These are phyloP conservation scores for Annulohypoxylon stygium DNA, from an alignment of 495 filamentous ascomycete genomes.

Conservation along the genomic window DNA sequence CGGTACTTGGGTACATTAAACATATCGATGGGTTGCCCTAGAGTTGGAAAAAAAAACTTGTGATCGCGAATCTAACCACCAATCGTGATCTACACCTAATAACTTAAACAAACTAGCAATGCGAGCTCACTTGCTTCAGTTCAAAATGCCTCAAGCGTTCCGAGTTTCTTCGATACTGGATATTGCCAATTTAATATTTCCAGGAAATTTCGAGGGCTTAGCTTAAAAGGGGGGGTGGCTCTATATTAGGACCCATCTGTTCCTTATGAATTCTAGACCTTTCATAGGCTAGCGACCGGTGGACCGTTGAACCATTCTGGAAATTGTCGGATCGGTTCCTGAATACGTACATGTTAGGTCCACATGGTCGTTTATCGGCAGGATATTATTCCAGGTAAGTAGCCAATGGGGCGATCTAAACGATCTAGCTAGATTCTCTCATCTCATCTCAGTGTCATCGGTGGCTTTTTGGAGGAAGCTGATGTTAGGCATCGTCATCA, in stretches of 20 bases:
- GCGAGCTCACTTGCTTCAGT: slow-evolving; percentile 25
- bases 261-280: slow-evolving; percentile 36
- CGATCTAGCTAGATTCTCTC: not conserved
- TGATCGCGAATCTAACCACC: slow-evolving; percentile 24
- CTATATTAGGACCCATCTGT: slow-evolving; percentile 7
- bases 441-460: slow-evolving; percentile 10
- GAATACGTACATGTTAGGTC: slow-evolving; percentile 3
- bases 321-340: slow-evolving; percentile 43
- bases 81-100: slow-evolving; percentile 26
- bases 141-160: slow-evolving; percentile 43
- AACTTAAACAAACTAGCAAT: slow-evolving; percentile 21
- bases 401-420: not conserved
- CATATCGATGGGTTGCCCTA: not conserved
- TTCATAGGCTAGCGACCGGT: slow-evolving; percentile 29
- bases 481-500: not conserved
- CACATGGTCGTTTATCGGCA: slow-evolving; percentile 4
- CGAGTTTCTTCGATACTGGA: slow-evolving; percentile 19
- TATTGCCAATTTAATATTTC: slow-evolving; percentile 38
- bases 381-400: slow-evolving; percentile 20
- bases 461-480: not conserved
- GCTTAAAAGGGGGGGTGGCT: slow-evolving; percentile 32
- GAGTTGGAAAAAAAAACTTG: slow-evolving; percentile 12
- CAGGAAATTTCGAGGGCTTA: slow-evolving; percentile 27
- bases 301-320: slow-evolving; percentile 23
- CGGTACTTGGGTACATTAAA: not conserved